phyloP scores from a whole-genome alignment of 192 early-diverging fungal genomes.

The Podila horticola region DNA sequence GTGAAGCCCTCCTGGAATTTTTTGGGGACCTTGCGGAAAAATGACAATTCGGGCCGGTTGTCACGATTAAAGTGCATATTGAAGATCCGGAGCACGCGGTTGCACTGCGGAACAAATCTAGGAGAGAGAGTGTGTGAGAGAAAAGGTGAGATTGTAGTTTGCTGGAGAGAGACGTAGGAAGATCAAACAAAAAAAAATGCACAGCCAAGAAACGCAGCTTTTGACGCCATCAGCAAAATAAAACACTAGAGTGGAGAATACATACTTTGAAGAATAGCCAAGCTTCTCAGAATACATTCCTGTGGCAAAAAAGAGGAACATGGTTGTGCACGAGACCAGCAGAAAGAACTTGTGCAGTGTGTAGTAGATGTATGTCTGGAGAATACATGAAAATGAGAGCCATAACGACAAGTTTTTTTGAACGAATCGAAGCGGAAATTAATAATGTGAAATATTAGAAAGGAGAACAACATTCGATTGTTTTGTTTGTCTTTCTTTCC shows the following conservation, averaged over 20 bases:
- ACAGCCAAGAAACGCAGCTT: not conserved
- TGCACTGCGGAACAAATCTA: slow-evolving; percentile 70
- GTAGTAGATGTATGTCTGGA: slow-evolving; percentile 39
- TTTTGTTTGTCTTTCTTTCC: too few species aligned
- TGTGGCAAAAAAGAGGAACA: slow-evolving; percentile 64
- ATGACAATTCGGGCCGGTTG: slow-evolving; percentile 56
- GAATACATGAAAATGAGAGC: not conserved
- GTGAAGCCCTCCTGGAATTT: slow-evolving; percentile 66
- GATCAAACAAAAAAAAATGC: not conserved
- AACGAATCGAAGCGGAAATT: too few species aligned
- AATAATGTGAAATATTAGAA: not conserved
- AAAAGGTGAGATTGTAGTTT: not conserved
- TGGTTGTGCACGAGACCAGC: slow-evolving; percentile 43
- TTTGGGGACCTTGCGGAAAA: slow-evolving; percentile 63
- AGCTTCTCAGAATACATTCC: slow-evolving; percentile 70
- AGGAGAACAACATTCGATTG: not conserved
- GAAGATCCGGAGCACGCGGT: slow-evolving; percentile 63
- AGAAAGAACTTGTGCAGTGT: slow-evolving; percentile 51
- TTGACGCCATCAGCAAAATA: not conserved
- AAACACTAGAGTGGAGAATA: not conserved
- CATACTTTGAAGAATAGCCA: slow-evolving; percentile 65
- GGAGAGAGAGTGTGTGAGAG: too few species aligned
- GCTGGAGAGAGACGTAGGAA: not conserved
- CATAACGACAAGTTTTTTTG: not conserved
- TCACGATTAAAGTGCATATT: slow-evolving; percentile 65